Evolutionary conservation across 1,139 yeast genomes (phyloP).

Genomic region (Blastobotrys malaysiensis): DNA sequence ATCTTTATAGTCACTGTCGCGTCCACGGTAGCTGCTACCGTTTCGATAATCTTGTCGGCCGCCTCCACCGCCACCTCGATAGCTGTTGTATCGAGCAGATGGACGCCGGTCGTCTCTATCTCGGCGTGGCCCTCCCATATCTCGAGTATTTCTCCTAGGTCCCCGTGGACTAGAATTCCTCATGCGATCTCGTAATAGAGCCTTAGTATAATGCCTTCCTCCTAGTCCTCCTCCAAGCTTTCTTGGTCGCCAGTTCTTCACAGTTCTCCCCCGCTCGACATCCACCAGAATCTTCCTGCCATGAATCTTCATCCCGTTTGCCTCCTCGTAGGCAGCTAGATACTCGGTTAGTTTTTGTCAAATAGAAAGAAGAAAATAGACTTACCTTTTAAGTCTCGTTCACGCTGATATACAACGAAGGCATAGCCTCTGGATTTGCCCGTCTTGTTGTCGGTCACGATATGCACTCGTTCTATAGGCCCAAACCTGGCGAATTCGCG

Average conservation of each 20-base stretch:
- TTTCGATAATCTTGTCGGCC: neutral
- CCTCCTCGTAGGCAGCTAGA: constrained; percentile 42
- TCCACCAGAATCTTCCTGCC: constrained; percentile 65
- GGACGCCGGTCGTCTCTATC: neutral
- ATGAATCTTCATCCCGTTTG: constrained; percentile 49
- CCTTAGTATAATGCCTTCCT: constrained; percentile 48
- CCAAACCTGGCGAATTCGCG: constrained; percentile 63
- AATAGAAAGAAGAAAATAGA: too few relatives aligned
- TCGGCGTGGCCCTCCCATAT: neutral
- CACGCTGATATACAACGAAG: constrained; percentile 65
- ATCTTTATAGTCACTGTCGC: constrained; percentile 1
- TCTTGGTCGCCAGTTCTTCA: constrained; percentile 76
- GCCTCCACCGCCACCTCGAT: constrained; percentile 10
- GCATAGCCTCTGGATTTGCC: constrained; percentile 77
- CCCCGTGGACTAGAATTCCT: neutral
- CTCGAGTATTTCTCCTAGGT: neutral
- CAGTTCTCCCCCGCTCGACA: constrained; percentile 74
- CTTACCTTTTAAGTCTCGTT: constrained; percentile 48
- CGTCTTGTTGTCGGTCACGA: constrained; percentile 52
- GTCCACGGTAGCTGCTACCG: constrained; percentile 1
- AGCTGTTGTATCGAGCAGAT: neutral
- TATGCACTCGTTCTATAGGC: constrained; percentile 57
- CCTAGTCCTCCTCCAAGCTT: constrained; percentile 72
- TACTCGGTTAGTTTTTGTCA: too few relatives aligned
- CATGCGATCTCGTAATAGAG: constrained; percentile 13